Evolutionary conservation across 441 rosid genomes (phyloP).

Genomic region (Aquilaria agallochum): DNA sequence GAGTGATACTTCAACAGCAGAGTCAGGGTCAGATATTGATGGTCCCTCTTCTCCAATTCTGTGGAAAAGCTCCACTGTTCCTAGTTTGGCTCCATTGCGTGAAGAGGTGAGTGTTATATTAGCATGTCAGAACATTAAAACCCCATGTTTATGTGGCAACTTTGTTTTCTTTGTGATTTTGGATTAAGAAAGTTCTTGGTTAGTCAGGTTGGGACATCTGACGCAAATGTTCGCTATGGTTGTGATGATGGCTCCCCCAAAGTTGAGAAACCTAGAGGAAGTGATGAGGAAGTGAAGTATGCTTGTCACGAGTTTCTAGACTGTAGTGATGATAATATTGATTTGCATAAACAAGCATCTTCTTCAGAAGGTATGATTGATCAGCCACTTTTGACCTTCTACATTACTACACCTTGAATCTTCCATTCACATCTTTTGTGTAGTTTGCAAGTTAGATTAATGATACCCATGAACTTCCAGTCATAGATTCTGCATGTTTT

Average conservation of each 20-base stretch:
- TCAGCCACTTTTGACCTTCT: constrained; percentile 6
- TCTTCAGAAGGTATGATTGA: constrained; percentile 34
- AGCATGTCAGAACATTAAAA: not conserved
- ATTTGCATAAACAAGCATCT: constrained; percentile 14
- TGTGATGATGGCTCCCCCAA: constrained; percentile 55
- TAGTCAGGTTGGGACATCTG: constrained; percentile 52
- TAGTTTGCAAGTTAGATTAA: not conserved
- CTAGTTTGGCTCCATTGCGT: constrained; percentile 43
- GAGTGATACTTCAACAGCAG: constrained; percentile 46
- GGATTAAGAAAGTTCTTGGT: constrained; percentile 15
- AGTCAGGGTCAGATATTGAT: constrained; percentile 65
- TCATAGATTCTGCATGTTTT: too few relatives aligned
- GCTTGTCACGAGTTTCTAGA: constrained; percentile 28
- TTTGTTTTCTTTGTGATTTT: not conserved
- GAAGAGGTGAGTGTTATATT: constrained; percentile 60
- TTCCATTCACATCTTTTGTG: not conserved
- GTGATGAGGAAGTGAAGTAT: constrained; percentile 23
- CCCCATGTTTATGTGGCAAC: constrained; percentile 6
- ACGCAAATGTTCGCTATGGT: constrained; percentile 65
- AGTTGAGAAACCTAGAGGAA: constrained; percentile 32
- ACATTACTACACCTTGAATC: not conserved
- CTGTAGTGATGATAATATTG: constrained; percentile 16
- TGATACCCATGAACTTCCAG: not conserved
- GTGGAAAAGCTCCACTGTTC: constrained; percentile 32
- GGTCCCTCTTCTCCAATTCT: constrained; percentile 47